Evolutionary conservation across 768 basidiomycete species (phyloP), one percentile per base, ranked within the genome.

Genomic region (Lentinula detonsa): DNA sequence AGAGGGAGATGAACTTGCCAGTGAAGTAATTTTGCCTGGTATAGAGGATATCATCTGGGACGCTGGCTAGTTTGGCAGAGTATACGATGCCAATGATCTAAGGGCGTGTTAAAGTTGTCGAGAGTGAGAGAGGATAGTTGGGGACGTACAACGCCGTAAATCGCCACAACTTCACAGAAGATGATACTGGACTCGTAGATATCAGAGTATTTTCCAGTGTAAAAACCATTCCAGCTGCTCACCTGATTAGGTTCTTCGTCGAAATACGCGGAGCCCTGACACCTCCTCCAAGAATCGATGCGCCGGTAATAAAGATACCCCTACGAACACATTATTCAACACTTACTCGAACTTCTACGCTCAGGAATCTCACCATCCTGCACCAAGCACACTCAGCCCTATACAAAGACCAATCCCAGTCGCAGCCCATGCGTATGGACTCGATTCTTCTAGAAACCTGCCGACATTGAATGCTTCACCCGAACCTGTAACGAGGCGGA

Each of bases 81-180:
- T 94, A 99, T 46, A 99, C 93, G 65, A 98, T 99, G 31, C 94
- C 92, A 68, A 95, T 95, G 67, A 97, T 97, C 91, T 93, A 48
- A 18, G 34, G 39, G 49, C 3, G n/a, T n/a, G 63, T 39, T 21
- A 7, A 0, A 56, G 35, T 15, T 58, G 18, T 15, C 28, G 6
- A n/a, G 10, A 5, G 11, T 35, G 61, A 53, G 42, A 62, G 60
- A 5, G 11, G 31, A 37, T 10, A 57, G 45, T 51, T 31, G 16
- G 53, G 18, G 46, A 81, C 90, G 62, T 74, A 95, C 93, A 57
- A 93, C 92, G 61, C 91, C 97, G 76, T 98, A 98, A 70, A 99
- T 98, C 61, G 96, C 97, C 33, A 99, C 95, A 69, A 98, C 97
- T 78, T 98, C 96, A 74, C 96, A 98, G 81, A 98, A 98, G 69